phyloP scores from a whole-genome alignment of 148 eudicot species.

The Heliamphora exappendiculata region DNA sequence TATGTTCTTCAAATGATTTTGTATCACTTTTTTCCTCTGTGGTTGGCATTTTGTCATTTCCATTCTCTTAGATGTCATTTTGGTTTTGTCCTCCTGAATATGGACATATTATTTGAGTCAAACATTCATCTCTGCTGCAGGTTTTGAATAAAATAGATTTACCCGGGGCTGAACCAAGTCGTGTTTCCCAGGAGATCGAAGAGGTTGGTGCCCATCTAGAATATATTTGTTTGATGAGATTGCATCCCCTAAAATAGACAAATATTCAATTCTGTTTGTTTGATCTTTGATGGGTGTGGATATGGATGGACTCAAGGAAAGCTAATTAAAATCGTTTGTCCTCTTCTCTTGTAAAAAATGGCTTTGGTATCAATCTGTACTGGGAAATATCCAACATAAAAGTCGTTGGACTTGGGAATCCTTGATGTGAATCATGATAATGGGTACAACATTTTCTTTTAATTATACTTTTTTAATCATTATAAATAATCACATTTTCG shows the following conservation, averaged over 20 bases:
- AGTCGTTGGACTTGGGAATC: neutral
- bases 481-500: neutral
- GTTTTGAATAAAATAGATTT: slow-evolving; percentile 95
- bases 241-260: neutral
- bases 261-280: neutral
- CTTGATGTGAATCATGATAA: neutral
- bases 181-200: slow-evolving; percentile 83
- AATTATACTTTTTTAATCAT: neutral
- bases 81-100: neutral
- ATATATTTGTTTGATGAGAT: neutral
- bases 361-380: neutral
- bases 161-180: slow-evolving; percentile 95
- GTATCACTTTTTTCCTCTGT: neutral
- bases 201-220: slow-evolving; percentile 55
- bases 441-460: neutral
- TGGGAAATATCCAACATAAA: neutral
- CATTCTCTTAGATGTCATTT: neutral
- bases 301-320: neutral
- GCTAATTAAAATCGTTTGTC: neutral
- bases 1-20: neutral
- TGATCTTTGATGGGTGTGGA: neutral
- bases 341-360: neutral
- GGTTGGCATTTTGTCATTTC: neutral
- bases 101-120: neutral
- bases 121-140: slow-evolving; percentile 32